phyloP scores from a whole-genome alignment of 2,329 filamentous ascomycete genomes.

The Zymoseptoria crescenta region DNA sequence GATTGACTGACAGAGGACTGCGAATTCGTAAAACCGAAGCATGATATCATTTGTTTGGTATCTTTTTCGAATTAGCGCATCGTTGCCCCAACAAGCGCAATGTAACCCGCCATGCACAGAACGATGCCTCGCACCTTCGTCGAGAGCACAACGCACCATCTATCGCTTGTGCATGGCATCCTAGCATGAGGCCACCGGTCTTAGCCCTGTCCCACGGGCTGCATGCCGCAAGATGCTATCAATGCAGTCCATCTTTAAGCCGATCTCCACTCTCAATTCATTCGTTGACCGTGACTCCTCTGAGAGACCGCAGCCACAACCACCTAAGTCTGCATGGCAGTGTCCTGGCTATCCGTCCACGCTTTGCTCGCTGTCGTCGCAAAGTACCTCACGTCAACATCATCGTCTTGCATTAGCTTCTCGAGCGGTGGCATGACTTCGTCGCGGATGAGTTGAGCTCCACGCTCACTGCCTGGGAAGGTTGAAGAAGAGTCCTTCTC shows the following conservation, averaged over 20 bases:
- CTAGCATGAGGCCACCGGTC: neutral
- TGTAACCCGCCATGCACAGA: neutral
- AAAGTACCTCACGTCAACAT: slow-evolving; percentile 97
- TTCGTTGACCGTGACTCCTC: neutral
- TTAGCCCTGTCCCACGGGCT: neutral
- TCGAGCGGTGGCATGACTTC: slow-evolving; percentile 82
- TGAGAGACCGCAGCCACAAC: neutral
- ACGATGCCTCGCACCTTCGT: neutral
- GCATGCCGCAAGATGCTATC: neutral
- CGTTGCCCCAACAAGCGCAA: neutral
- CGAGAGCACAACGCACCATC: neutral
- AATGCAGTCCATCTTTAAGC: neutral
- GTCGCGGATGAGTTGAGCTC: slow-evolving; percentile 27
- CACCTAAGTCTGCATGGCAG: slow-evolving; percentile 30
- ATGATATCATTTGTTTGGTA: neutral
- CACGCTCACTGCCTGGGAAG: slow-evolving; percentile 37
- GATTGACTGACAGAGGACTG: neutral
- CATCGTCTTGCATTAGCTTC: slow-evolving; percentile 93
- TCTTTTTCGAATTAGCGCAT: neutral
- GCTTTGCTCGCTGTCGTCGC: slow-evolving; percentile 74
- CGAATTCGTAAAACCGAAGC: neutral
- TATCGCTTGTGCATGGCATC: neutral
- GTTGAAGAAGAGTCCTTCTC: slow-evolving; percentile 65
- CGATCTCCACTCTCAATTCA: neutral
- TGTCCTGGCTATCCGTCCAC: slow-evolving; percentile 28